Conservation (phyloP, 768 basidiomycete species). For the Serendipita sp. region DNA sequence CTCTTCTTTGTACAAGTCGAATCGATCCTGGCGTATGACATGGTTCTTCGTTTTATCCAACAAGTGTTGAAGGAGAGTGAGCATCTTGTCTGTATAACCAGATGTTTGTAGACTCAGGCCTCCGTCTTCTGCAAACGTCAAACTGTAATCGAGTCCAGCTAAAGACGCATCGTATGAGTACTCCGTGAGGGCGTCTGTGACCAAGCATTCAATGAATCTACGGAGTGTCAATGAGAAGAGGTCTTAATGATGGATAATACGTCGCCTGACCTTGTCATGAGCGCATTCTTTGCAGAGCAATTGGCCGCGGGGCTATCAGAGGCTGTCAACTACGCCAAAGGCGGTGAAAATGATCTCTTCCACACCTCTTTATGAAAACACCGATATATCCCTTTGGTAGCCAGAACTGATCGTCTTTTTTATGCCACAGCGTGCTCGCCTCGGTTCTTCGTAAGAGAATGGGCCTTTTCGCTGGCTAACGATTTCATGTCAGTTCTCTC, state of each 20-base stretch:
- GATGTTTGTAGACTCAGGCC: conserved; percentile 42
- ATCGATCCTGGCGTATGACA: conserved; percentile 49
- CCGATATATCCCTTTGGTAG: conserved; percentile 73
- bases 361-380: conserved; percentile 61
- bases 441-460: conserved; percentile 57
- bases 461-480: conserved; percentile 60
- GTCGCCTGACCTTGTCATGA: conserved; percentile 50
- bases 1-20: conserved; percentile 73
- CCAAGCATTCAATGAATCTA: conserved; percentile 43
- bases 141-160: conserved; percentile 67
- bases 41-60: conserved; percentile 51
- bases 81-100: conserved; percentile 84
- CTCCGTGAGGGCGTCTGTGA: conserved; percentile 79
- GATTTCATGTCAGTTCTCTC: not conserved
- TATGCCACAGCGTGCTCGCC: conserved; percentile 75
- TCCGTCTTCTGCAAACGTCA: conserved; percentile 47
- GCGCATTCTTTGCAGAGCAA: conserved; percentile 48
- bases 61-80: conserved; percentile 50
- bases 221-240: not conserved
- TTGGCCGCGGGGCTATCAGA: conserved; percentile 38
- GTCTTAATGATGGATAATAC: not conserved
- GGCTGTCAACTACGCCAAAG: not conserved
- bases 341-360: not conserved
- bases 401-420: conserved; percentile 96
- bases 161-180: conserved; percentile 86